Percentiles rank a stretch among this genome's conserved stretches.
Evolutionary conservation across 1,139 yeast species (phyloP).

Genomic region (Geotrichum candidum): DNA sequence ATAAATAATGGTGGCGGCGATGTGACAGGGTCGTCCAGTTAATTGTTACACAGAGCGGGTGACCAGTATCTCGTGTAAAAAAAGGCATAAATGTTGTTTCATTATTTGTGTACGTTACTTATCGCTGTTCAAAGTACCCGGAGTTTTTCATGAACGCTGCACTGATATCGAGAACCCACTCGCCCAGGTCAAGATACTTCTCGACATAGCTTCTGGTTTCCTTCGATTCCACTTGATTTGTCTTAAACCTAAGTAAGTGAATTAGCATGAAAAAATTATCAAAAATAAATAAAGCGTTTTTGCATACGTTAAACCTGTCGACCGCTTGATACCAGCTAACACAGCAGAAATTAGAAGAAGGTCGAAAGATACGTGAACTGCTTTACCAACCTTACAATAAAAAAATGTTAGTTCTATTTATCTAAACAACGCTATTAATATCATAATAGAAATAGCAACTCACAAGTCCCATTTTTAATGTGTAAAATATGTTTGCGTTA

Average conservation of each 20-base stretch:
- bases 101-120: not conserved
- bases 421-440: too few species aligned
- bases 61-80: not conserved
- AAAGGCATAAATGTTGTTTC: not conserved
- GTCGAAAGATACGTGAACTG: constrained; percentile 65
- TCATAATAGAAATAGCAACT: too few species aligned
- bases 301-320: constrained; percentile 68
- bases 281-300: not conserved
- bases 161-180: constrained; percentile 66
- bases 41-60: not conserved
- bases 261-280: not conserved
- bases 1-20: not conserved
- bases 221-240: constrained; percentile 37
- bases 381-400: constrained; percentile 26
- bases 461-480: constrained; percentile 5
- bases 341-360: constrained; percentile 72
- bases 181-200: constrained; percentile 80
- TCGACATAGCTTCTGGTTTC: constrained; percentile 54
- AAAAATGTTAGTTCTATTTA: not conserved
- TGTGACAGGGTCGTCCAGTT: not conserved
- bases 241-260: constrained; percentile 27
- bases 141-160: constrained; percentile 69
- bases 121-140: constrained; percentile 52
- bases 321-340: constrained; percentile 83
- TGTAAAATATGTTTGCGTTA: not conserved